Percentiles rank a stretch among this genome's conserved stretches.
Conservation (phyloP, 1,284 basidiomycete species). For the Apiotrichum domesticum region DNA sequence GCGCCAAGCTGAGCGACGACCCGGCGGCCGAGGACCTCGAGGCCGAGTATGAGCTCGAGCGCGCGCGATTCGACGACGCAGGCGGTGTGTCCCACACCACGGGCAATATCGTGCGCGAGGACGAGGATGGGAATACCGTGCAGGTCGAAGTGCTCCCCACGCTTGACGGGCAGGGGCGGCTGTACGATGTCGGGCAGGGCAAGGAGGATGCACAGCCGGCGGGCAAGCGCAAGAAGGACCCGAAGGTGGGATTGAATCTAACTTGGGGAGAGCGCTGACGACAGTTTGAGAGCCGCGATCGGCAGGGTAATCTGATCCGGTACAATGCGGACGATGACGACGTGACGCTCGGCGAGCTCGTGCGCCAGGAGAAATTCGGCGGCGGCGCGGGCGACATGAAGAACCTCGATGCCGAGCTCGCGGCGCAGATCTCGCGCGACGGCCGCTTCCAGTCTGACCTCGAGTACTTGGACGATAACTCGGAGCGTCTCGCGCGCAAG, state of each 20-base stretch:
- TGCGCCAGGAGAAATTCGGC: conserved; percentile 84
- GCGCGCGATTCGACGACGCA: conserved; percentile 50
- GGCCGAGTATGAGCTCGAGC: conserved; percentile 68
- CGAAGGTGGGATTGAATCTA: conserved; percentile 54
- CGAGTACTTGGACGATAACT: conserved; percentile 96
- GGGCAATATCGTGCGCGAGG: conserved; percentile 34
- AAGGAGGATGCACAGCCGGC: conserved; percentile 42
- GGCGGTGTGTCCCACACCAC: conserved; percentile 37
- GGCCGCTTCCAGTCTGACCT: conserved; percentile 78
- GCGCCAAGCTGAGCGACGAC: conserved; percentile 74
- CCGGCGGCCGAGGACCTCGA: conserved; percentile 70
- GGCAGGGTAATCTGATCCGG: conserved; percentile 74
- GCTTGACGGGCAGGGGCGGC: conserved; percentile 71
- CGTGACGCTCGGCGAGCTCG: conserved; percentile 78
- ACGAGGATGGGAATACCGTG: conserved; percentile 38
- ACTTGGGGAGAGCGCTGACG: background rate
- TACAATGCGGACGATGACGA: conserved; percentile 86
- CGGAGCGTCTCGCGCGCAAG: conserved; percentile 79
- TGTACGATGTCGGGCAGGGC: conserved; percentile 83
- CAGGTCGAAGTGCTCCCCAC: conserved; percentile 80
- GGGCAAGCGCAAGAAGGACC: conserved; percentile 61
- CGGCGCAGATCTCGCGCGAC: conserved; percentile 78
- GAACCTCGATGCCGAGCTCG: conserved; percentile 83
- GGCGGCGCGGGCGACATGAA: conserved; percentile 87
- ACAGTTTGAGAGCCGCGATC: conserved; percentile 80